Conservation (phyloP, 73 alveolate species). For the Paraurostyla sp. region DNA sequence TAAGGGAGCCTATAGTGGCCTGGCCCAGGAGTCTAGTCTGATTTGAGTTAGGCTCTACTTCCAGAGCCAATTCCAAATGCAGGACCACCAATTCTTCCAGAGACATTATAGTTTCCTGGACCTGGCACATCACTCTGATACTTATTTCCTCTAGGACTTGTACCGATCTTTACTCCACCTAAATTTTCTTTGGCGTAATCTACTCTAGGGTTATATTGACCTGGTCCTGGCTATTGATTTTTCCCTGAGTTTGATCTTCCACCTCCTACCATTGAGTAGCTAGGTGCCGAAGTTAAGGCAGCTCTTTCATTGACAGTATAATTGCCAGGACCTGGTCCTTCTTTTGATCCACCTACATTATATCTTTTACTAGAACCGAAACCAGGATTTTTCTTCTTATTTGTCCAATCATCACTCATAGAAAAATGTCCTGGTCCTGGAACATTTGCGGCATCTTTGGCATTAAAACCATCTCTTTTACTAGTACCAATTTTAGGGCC, state of each 20-base stretch:
- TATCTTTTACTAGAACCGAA: constrained; percentile 35
- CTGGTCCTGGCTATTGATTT: constrained; percentile 46
- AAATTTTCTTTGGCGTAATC: constrained; percentile 43
- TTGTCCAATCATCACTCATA: constrained; percentile 21
- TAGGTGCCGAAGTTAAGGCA: background rate
- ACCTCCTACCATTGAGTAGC: constrained; percentile 48
- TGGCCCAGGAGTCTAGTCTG: constrained; percentile 54
- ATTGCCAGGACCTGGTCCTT: constrained; percentile 64
- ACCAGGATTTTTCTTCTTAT: background rate
- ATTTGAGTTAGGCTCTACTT: background rate
- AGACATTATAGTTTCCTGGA: constrained; percentile 44
- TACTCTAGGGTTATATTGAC: constrained; percentile 49
- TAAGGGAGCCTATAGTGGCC: constrained; percentile 47
- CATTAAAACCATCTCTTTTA: background rate
- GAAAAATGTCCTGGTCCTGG: constrained; percentile 58
- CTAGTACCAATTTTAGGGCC: constrained; percentile 48
- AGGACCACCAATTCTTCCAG: constrained; percentile 33
- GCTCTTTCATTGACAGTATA: constrained; percentile 9
- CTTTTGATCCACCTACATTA: background rate
- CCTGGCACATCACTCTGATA: constrained; percentile 31
- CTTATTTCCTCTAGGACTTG: constrained; percentile 32
- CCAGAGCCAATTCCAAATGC: constrained; percentile 53
- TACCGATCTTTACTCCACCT: constrained; percentile 56
- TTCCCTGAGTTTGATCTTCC: background rate
- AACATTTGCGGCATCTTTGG: background rate